A percentile compares a stretch with the other conserved stretches of the same genome.
phyloP scores from a whole-genome alignment of 2,329 filamentous ascomycete genomes.

The Microcyclospora tardicrescens region DNA sequence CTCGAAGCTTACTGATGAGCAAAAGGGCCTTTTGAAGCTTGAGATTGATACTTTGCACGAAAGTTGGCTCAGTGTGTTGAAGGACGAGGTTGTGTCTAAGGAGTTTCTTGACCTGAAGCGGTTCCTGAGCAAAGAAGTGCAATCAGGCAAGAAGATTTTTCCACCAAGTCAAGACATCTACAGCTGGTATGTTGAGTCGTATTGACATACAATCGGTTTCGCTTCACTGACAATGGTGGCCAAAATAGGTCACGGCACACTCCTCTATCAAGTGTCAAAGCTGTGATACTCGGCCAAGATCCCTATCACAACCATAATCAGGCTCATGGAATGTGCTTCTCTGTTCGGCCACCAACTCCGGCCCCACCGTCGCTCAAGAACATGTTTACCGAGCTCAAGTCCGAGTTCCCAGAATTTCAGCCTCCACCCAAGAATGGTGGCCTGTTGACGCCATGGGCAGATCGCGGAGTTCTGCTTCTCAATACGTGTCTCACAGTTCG shows the following conservation, averaged over 20 bases:
- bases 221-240: slow-evolving; percentile 1
- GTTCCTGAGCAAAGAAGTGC: slow-evolving; percentile 69
- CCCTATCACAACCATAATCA: slow-evolving; percentile 94
- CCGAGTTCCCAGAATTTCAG: slow-evolving; percentile 70
- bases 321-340: slow-evolving; percentile 93
- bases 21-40: slow-evolving; percentile 66
- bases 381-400: slow-evolving; percentile 79
- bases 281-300: slow-evolving; percentile 89
- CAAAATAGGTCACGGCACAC: slow-evolving; percentile 74
- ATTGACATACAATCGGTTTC: neutral
- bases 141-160: slow-evolving; percentile 64
- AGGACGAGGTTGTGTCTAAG: slow-evolving; percentile 66
- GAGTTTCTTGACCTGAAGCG: slow-evolving; percentile 81
- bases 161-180: slow-evolving; percentile 84
- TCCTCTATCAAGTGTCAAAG: slow-evolving; percentile 75
- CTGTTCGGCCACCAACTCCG: slow-evolving; percentile 73
- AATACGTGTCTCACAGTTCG: slow-evolving; percentile 93
- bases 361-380: slow-evolving; percentile 85
- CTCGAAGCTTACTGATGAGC: slow-evolving; percentile 63
- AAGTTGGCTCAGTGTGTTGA: slow-evolving; percentile 80
- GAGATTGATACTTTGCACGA: slow-evolving; percentile 89
- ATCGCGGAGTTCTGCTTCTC: slow-evolving; percentile 80
- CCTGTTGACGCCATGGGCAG: slow-evolving; percentile 83
- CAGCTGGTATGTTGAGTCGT: slow-evolving; percentile 49
- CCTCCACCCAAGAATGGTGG: slow-evolving; percentile 66